A percentile compares a stretch with the other conserved stretches of the same genome.
These are phyloP conservation scores for Lagerstroemia fauriei DNA, from an alignment of 441 rosid species.

Conservation along the genomic window DNA sequence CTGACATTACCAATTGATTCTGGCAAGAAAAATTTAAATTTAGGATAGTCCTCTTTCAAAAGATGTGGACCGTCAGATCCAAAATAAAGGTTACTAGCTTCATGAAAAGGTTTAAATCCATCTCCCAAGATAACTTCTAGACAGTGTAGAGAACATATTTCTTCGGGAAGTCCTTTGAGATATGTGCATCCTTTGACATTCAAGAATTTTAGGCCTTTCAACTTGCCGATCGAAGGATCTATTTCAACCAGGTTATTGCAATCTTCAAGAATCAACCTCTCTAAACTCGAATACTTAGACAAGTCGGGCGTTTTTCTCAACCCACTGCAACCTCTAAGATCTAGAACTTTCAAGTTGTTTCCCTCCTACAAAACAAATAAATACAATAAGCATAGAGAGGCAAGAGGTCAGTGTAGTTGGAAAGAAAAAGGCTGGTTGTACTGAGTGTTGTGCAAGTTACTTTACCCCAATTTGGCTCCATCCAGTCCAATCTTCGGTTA, in stretches of 20 bases:
- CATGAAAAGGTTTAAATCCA: too few species aligned
- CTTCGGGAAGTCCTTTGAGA: neutral
- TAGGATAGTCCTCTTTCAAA: too few species aligned
- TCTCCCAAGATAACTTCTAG: too few species aligned
- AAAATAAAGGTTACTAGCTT: too few species aligned
- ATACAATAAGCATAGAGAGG: too few species aligned
- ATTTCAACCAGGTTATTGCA: neutral
- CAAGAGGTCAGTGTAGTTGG: too few species aligned
- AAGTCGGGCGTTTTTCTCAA: neutral
- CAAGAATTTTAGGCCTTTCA: neutral
- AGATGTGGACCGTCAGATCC: too few species aligned
- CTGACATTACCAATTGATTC: neutral
- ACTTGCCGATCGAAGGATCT: neutral
- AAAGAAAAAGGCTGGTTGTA: too few species aligned
- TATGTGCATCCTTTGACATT: neutral
- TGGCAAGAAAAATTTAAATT: neutral
- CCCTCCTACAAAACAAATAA: neutral
- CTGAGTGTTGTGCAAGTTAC: neutral
- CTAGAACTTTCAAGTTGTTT: neutral
- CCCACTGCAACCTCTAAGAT: neutral
- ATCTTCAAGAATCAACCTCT: neutral
- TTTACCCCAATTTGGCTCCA: conserved; percentile 19
- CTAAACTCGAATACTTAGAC: neutral
- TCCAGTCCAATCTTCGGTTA: neutral
- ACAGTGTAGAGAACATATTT: neutral